Percentiles rank a stretch among this genome's conserved stretches.
These are phyloP conservation scores for Dictyophora rubrovolvata DNA, from an alignment of 768 basidiomycete genomes.

Conservation along the genomic window DNA sequence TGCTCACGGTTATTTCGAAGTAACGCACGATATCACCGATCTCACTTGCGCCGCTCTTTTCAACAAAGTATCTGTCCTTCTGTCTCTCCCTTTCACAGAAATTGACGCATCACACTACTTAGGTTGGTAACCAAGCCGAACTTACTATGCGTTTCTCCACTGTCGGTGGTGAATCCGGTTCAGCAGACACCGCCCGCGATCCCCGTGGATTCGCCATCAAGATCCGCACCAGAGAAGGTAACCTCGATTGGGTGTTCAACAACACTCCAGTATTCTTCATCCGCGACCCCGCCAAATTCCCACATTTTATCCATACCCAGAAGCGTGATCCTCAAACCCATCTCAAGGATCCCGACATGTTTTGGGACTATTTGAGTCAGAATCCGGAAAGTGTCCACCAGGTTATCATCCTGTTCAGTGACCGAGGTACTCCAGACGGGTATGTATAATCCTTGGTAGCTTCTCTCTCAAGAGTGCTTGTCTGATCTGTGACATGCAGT, in stretches of 20 bases:
- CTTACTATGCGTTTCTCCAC: slow-evolving; percentile 87
- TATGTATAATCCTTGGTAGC: slow-evolving; percentile 16
- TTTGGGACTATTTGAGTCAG: slow-evolving; percentile 84
- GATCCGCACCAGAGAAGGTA: slow-evolving; percentile 84
- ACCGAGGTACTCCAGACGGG: slow-evolving; percentile 86
- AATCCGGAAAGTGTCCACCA: slow-evolving; percentile 88
- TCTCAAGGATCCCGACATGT: slow-evolving; percentile 77
- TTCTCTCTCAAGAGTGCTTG: slow-evolving; percentile 8
- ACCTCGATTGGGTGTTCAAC: slow-evolving; percentile 88
- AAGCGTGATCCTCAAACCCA: slow-evolving; percentile 90
- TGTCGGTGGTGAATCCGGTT: slow-evolving; percentile 81
- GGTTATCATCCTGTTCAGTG: slow-evolving; percentile 85
- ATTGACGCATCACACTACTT: background rate
- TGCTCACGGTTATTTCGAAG: slow-evolving; percentile 88
- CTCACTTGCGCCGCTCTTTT: slow-evolving; percentile 65
- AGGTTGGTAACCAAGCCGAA: slow-evolving; percentile 55
- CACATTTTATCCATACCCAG: slow-evolving; percentile 90
- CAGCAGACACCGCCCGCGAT: slow-evolving; percentile 87
- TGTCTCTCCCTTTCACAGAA: background rate
- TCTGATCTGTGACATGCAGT: slow-evolving; percentile 15
- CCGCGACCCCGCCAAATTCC: slow-evolving; percentile 79
- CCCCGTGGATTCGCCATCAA: slow-evolving; percentile 90
- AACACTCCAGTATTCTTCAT: slow-evolving; percentile 91
- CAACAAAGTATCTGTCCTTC: slow-evolving; percentile 23
- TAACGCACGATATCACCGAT: slow-evolving; percentile 79